A percentile compares a stretch with the other conserved stretches of the same genome.
Conservation (phyloP, 2,329 filamentous ascomycete species). For the Pseudogymnoascus sp. region DNA sequence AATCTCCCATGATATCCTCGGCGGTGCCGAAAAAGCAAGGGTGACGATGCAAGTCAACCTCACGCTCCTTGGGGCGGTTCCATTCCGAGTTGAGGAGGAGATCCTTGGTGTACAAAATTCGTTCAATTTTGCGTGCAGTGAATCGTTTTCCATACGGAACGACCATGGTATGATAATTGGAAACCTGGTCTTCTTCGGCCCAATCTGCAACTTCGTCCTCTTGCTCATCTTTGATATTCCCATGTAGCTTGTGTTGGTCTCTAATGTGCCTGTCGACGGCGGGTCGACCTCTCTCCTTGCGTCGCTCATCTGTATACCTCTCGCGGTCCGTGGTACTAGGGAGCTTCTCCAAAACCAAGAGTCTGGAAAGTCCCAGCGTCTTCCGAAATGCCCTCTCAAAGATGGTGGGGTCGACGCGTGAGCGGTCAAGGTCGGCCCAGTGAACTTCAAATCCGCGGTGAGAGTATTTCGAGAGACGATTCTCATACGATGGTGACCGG, state of each 20-base stretch:
- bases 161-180: conserved; percentile 70
- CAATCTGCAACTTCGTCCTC: conserved; percentile 81
- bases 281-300: conserved; percentile 64
- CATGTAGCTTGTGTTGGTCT: conserved; percentile 38
- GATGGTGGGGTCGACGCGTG: conserved; percentile 75
- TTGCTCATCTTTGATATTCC: conserved; percentile 68
- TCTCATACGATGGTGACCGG: conserved; percentile 80
- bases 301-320: conserved; percentile 59
- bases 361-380: conserved; percentile 67
- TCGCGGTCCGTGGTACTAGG: conserved; percentile 62
- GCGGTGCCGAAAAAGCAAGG: conserved; percentile 76
- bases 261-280: conserved; percentile 34
- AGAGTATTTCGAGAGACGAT: conserved; percentile 76
- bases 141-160: conserved; percentile 57
- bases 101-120: conserved; percentile 72
- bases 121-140: conserved; percentile 66
- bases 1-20: conserved; percentile 68
- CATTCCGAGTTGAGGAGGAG: conserved; percentile 77
- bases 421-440: conserved; percentile 66
- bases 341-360: conserved; percentile 71
- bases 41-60: conserved; percentile 71
- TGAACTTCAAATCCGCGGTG: conserved; percentile 78
- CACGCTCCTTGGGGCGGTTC: conserved; percentile 69
- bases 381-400: conserved; percentile 73
- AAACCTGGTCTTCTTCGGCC: conserved; percentile 67